Base-by-base conservation (phyloP, 768 basidiomycete genomes). In the Tricholoma saponaceum region DNA sequence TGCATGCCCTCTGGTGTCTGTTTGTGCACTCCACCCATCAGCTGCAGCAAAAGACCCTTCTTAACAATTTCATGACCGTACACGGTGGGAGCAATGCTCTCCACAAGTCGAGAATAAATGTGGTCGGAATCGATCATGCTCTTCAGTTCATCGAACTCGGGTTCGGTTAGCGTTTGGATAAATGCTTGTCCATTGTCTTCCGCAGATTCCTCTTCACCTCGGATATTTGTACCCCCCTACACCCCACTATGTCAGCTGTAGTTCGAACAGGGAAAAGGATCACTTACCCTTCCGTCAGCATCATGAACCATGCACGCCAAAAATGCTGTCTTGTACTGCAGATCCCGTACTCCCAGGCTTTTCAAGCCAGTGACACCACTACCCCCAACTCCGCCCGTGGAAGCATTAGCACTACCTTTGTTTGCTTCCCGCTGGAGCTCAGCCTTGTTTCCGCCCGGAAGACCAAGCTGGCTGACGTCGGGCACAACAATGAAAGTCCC, bases 51-150 rank as follows among this genome's bases (percentile, higher is more conserved):
- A 32, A 99, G 79, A 12, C 97, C 97, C 70, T 99, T 99, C 78
- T 99, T 98, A 65, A 98, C 95, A 52, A 98, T 95, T 67, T 99
- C 97, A 68, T 98, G 97, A 1, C 97, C 97, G 66, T 98, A 98
- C 1, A 99, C 96, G 0, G 97, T 98, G 2, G 97, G 97, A 0
- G 97, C 97, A 60, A 98, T 96, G 66, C 91, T 94, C 66, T 89
- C 86, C 22, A 98, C 96, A 4, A 98, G 77, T 7, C 96, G 86
- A 23, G 90, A 86, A 70, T 98, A 99, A 63, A 99, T 98, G 69
- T 96, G 89, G 52, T 95, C 92, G 0, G 89, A 86, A 65, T 95
- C 84, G 63, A 98, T 92, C 97, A 98, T 99, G 35, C 80, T 81
- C 70, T 86, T 90, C 55, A 99, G 84, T 69, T 98, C 95, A 57